These are phyloP conservation scores for Hymenotorrendiella dingleyae DNA, from an alignment of 2,329 filamentous ascomycete species.

Conservation along the genomic window DNA sequence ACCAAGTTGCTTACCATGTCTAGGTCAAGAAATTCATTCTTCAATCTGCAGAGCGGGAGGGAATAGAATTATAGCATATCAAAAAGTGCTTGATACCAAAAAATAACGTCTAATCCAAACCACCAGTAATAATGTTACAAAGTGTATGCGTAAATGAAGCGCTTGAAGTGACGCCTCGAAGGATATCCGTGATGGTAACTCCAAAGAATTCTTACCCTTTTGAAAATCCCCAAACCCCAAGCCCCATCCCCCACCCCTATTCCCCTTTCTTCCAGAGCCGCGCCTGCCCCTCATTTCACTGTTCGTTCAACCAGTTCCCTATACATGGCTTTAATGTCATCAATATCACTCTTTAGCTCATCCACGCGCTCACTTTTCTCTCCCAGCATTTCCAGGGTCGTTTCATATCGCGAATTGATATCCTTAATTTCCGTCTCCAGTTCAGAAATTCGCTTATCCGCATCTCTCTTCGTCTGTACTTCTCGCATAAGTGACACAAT, in stretches of 20 bases:
- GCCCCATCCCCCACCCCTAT: neutral
- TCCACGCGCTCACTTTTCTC: conserved; percentile 96
- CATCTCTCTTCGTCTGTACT: conserved; percentile 61
- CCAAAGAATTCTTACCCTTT: neutral
- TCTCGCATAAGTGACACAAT: conserved; percentile 90
- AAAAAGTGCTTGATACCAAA: neutral
- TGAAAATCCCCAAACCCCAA: too few relatives aligned
- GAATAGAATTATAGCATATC: conserved; percentile 53
- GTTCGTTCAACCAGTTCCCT: conserved; percentile 84
- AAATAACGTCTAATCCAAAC: conserved; percentile 2
- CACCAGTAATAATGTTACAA: neutral
- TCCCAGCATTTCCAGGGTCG: conserved; percentile 87
- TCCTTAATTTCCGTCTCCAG: conserved; percentile 63
- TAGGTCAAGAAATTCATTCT: conserved; percentile 32
- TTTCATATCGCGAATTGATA: conserved; percentile 76
- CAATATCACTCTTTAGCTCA: conserved; percentile 81
- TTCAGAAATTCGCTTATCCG: conserved; percentile 52
- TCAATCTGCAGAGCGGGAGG: conserved; percentile 75
- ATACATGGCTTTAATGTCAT: conserved; percentile 95
- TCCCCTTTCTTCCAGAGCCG: neutral
- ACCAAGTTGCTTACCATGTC: conserved; percentile 4
- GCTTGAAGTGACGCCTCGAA: conserved; percentile 1
- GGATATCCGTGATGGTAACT: neutral
- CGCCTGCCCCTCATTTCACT: conserved; percentile 47
- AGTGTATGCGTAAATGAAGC: neutral